A percentile compares a stretch with the other conserved stretches of the same genome.
Evolutionary conservation across 2,329 filamentous ascomycete genomes (phyloP).

Genomic region (Lecanicillium sp.): DNA sequence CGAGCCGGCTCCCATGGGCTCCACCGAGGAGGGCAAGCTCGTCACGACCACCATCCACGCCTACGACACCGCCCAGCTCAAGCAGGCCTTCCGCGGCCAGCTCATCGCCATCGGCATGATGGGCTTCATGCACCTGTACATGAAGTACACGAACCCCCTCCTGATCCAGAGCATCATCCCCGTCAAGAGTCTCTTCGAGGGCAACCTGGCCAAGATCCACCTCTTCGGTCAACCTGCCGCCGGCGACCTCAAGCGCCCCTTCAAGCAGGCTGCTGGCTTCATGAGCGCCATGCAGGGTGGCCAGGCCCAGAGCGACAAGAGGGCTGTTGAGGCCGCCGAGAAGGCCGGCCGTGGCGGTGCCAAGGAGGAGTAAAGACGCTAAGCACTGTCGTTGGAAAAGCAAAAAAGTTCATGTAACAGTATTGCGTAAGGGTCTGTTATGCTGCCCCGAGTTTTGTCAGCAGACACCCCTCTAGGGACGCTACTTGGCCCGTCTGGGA

Average conservation of each 20-base stretch:
- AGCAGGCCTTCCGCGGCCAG: slow-evolving; percentile 78
- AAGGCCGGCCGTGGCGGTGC: slow-evolving; percentile 63
- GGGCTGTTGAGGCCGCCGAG: slow-evolving; percentile 73
- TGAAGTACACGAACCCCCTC: slow-evolving; percentile 99
- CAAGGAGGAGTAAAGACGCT: slow-evolving; percentile 57
- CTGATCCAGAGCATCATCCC: slow-evolving; percentile 98
- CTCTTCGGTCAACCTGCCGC: slow-evolving; percentile 77
- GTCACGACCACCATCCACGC: slow-evolving; percentile 94
- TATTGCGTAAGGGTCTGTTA: neutral
- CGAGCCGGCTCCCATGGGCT: slow-evolving; percentile 89
- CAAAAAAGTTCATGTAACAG: too few relatives aligned
- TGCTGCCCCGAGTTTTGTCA: too few relatives aligned
- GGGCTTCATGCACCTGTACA: slow-evolving; percentile 96
- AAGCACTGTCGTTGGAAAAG: neutral
- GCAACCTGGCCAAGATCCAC: slow-evolving; percentile 95
- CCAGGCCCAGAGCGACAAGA: slow-evolving; percentile 84
- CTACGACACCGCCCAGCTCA: slow-evolving; percentile 85
- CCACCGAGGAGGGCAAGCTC: slow-evolving; percentile 87
- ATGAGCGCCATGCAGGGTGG: slow-evolving; percentile 70
- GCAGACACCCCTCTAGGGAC: too few relatives aligned
- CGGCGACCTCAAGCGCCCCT: slow-evolving; percentile 90
- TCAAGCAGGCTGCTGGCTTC: slow-evolving; percentile 79
- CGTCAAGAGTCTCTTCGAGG: slow-evolving; percentile 89
- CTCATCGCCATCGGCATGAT: slow-evolving; percentile 98
- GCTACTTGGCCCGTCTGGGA: too few relatives aligned